Evolutionary conservation across 352 stramenopile species (phyloP), one percentile per base, ranked within the genome.

Genomic region (Phytophthora syringae): DNA sequence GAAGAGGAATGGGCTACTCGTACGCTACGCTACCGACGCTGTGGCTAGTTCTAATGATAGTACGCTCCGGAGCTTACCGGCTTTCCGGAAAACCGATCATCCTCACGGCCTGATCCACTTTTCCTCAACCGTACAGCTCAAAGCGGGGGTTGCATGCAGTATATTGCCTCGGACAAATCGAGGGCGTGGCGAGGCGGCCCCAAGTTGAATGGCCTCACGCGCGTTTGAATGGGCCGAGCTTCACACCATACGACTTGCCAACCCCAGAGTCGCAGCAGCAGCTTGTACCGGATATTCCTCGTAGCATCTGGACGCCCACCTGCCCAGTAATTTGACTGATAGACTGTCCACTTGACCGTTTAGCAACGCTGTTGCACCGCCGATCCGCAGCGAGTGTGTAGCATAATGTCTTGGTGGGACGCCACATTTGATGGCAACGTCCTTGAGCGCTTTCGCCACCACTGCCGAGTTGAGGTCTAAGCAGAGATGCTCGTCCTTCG

Each of bases 361-460:
- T 0, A 59, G 30, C 1, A 64, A 36, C 1, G 57, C 42, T 11
- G 64, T 67, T 10, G 64, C 52, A 5, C 64, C 64, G 13, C 58
- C 64, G 5, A 73, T 64, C n/a, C 64, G 39, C 1, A 68, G 59
- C 0, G 64, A 68, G n/a, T 64, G 64, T 1, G 58, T 64, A 3
- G 45, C 59, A 13, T 73, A 64, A 7, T 18, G 22, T 0, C 5
- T 3, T 27, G 45, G 1, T 0, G 45, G 40, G 18, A 72, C 64
- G 4, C 51, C 28, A 7, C 24, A 32, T 11, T 1, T 12, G 12
- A 4, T 2, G 12, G 45, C 64, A 1, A 25, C 49, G 11, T 18
- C 2, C 13, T 73, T 67, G 5, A 64, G 7, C 0, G 28, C 58
- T 55, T 13, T 42, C 3, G 28, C 16, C 0, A 73, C 47, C 13